Evolutionary conservation across 169 alveolate genomes (phyloP).

Genomic region (Plasmodium cynomolgi): DNA sequence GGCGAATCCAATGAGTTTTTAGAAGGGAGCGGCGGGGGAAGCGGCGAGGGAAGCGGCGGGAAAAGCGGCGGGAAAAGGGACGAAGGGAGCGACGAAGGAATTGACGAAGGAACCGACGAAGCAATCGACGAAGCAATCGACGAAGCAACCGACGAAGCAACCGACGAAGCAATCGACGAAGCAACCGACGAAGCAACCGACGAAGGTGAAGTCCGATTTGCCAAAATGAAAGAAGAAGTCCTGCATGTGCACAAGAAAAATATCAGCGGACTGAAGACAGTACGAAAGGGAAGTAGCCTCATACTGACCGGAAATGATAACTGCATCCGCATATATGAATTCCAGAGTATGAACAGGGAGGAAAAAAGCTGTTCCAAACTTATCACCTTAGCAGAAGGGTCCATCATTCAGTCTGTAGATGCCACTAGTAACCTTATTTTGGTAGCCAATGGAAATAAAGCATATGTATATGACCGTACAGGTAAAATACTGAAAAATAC

Average conservation of each 20-base stretch:
- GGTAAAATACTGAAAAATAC: slow-evolving; percentile 78
- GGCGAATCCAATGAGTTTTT: slow-evolving; percentile 16
- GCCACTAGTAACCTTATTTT: slow-evolving; percentile 12
- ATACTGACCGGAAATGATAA: slow-evolving; percentile 49
- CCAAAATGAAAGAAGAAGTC: slow-evolving; percentile 26
- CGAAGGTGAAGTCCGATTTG: background rate
- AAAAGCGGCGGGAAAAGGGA: background rate
- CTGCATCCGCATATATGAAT: slow-evolving; percentile 47
- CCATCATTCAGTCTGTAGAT: slow-evolving; percentile 36
- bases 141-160: too few relatives aligned
- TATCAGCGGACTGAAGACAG: slow-evolving; percentile 14
- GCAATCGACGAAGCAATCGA: too few relatives aligned
- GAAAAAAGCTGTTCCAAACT: slow-evolving; percentile 31
- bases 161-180: background rate
- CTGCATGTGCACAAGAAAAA: slow-evolving; percentile 45
- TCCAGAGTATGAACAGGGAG: slow-evolving; percentile 34
- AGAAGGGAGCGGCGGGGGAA: background rate
- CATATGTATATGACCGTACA: slow-evolving; percentile 36
- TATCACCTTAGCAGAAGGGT: slow-evolving; percentile 45
- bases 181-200: background rate
- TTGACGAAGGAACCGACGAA: background rate
- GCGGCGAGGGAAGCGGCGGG: background rate
- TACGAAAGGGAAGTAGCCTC: slow-evolving; percentile 30
- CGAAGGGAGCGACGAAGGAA: background rate
- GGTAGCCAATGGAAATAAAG: slow-evolving; percentile 48